Base-by-base conservation (phyloP, 208 protist species). In the Wallacemonas rigidus region DNA sequence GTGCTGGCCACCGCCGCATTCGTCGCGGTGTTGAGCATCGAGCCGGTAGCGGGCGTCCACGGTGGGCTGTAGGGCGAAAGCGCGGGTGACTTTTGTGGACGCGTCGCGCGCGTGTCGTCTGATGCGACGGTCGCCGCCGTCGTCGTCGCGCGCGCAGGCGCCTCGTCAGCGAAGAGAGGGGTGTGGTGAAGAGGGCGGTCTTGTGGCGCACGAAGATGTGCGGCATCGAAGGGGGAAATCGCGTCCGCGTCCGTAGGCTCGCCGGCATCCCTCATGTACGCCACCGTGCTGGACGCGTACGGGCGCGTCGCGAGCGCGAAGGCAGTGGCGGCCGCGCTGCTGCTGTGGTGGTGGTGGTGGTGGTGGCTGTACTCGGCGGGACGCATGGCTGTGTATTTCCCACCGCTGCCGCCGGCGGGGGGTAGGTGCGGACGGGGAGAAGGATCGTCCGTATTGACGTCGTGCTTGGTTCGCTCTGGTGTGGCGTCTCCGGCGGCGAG, bases 141-240 rank as follows among this genome's bases (percentile, higher is more conserved):
- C 2, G 39, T 70, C 51, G 67, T 43, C 38, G 67, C 72, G 43
- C 15, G 17, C 40, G 44, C 53, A 44, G 70, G 56, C 54, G 56
- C 67, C 57, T 75, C 77, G 1, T 62, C 65, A n/a, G 62, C 47
- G 38, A 71, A 50, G 41, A 75, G 53, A 11, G 67, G 45, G 63
- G 39, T 75, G 64, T 75, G 65, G 44, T 82, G 69, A 15, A 41
- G 12, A 38, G 44, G 36, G 43, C 43, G 38, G 15, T 1, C 39
- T 4, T 26, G 9, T 15, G 38, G 3, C 14, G 8, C n/a, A 40
- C 39, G 60, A 35, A n/a, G 41, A 1, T 62, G 70, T 1, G 74
- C 69, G 1, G 39, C 58, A 7, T 75, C 57, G 55, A 79, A 79
- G 7, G 78, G 78, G n/a, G 78, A 79, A 1, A 69, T 69, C 64